These are phyloP conservation scores for Ascochyta fabae DNA, from an alignment of 2,329 filamentous ascomycete genomes.

Conservation along the genomic window DNA sequence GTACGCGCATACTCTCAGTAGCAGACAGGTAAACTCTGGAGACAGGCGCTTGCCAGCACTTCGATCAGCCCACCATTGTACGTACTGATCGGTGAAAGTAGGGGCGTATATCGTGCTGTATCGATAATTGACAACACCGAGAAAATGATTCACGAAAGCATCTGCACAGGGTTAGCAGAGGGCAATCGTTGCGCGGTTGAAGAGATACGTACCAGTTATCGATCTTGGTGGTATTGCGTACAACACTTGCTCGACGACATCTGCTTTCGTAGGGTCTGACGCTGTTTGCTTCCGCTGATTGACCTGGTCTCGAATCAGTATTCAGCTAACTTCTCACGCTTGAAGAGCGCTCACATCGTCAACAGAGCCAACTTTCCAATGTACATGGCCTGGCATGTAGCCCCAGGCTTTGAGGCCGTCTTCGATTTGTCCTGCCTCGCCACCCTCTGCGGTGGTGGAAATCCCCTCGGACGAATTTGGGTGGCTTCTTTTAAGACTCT, in stretches of 20 bases:
- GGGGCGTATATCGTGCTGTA: conserved; percentile 57
- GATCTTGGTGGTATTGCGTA: conserved; percentile 42
- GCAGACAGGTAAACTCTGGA: conserved; percentile 56
- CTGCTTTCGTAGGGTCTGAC: conserved; percentile 27
- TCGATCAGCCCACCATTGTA: conserved; percentile 55
- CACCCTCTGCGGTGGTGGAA: conserved; percentile 6
- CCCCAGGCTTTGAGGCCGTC: conserved; percentile 44
- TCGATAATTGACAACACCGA: conserved; percentile 54
- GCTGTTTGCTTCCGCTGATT: conserved; percentile 13
- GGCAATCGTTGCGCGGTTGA: neutral
- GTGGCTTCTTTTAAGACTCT: conserved; percentile 32
- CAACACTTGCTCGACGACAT: conserved; percentile 43
- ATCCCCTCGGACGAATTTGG: conserved; percentile 15
- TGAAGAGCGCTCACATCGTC: conserved; percentile 25
- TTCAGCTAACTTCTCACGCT: too few relatives aligned
- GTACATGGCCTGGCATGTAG: conserved; percentile 47
- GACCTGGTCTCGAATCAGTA: conserved; percentile 7
- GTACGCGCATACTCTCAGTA: conserved; percentile 56
- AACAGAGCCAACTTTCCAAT: conserved; percentile 34
- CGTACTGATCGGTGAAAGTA: conserved; percentile 54
- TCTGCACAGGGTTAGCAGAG: conserved; percentile 41
- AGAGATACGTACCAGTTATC: conserved; percentile 32
- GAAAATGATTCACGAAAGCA: conserved; percentile 55
- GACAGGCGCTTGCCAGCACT: conserved; percentile 44
- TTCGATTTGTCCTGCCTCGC: conserved; percentile 22